phyloP scores from a whole-genome alignment of 495 filamentous ascomycete genomes.

The Entonaema liquescens region DNA sequence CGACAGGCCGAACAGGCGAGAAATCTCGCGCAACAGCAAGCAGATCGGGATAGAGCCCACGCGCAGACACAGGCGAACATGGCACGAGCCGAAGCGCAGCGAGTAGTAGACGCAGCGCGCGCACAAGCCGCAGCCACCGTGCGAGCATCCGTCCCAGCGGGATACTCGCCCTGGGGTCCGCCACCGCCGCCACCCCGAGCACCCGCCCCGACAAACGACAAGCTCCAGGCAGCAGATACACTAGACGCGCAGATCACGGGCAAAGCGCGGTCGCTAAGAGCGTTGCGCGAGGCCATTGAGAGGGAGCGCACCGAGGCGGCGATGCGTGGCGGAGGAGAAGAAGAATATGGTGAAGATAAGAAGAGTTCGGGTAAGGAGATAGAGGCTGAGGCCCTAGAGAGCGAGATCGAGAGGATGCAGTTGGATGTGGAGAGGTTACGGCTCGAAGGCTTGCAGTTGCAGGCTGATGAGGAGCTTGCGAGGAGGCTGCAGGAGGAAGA shows the following conservation, averaged over 20 bases:
- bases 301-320: constrained; percentile 7
- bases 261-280: constrained; percentile 38
- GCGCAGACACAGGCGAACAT: constrained; percentile 1
- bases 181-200: neutral
- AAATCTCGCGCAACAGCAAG: neutral
- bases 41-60: neutral
- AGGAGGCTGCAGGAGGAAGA: constrained; percentile 21
- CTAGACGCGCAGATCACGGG: constrained; percentile 43
- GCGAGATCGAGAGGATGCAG: constrained; percentile 24
- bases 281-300: constrained; percentile 3
- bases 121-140: neutral
- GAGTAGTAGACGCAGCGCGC: neutral
- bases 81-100: constrained; percentile 1
- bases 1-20: constrained; percentile 7
- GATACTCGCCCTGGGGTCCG: neutral
- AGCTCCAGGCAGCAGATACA: constrained; percentile 39
- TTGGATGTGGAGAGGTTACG: constrained; percentile 23
- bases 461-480: constrained; percentile 39
- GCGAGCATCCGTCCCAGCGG: neutral
- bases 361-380: neutral
- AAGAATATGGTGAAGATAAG: neutral
- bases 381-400: constrained; percentile 19
- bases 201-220: neutral
- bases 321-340: neutral
- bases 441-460: constrained; percentile 27